A percentile compares a stretch with the other conserved stretches of the same genome.
Evolutionary conservation across 495 filamentous ascomycete species (phyloP).

Genomic region (Talaromyces ruber): DNA sequence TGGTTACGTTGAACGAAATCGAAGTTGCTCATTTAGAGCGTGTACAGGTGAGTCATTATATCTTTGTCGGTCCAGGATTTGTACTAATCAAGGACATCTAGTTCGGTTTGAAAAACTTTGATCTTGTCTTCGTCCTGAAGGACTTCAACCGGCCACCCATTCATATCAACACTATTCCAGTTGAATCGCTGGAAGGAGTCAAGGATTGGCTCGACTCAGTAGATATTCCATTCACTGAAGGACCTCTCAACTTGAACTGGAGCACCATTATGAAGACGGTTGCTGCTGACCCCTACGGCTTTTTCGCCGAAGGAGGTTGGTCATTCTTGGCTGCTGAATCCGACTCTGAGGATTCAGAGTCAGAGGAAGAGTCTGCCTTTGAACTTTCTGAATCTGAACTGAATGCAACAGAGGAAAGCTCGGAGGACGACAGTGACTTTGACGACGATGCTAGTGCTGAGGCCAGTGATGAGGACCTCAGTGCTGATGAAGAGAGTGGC

Average conservation of each 20-base stretch:
- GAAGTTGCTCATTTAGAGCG: slow-evolving; percentile 95
- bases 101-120: slow-evolving; percentile 98
- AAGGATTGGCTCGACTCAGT: slow-evolving; percentile 97
- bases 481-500: slow-evolving; percentile 70
- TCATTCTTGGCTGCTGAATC: slow-evolving; percentile 81
- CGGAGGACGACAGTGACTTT: slow-evolving; percentile 84
- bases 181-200: slow-evolving; percentile 86
- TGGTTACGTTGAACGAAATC: slow-evolving; percentile 89
- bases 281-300: slow-evolving; percentile 81
- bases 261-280: slow-evolving; percentile 99
- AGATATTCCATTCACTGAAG: slow-evolving; percentile 89
- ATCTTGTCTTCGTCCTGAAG: slow-evolving; percentile 95
- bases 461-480: slow-evolving; percentile 62
- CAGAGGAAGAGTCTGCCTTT: slow-evolving; percentile 85
- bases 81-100: slow-evolving; percentile 20
- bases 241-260: slow-evolving; percentile 97
- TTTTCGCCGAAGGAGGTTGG: slow-evolving; percentile 96
- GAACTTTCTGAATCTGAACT: slow-evolving; percentile 81
- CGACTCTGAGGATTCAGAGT: slow-evolving; percentile 74
- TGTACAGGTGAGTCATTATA: slow-evolving; percentile 54
- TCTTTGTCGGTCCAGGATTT: slow-evolving; percentile 8
- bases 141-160: slow-evolving; percentile 81
- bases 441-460: slow-evolving; percentile 84
- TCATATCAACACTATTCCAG: slow-evolving; percentile 97
- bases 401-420: slow-evolving; percentile 68